phyloP scores from a whole-genome alignment of 1,284 basidiomycete species.

The Boletus semigastroideus region DNA sequence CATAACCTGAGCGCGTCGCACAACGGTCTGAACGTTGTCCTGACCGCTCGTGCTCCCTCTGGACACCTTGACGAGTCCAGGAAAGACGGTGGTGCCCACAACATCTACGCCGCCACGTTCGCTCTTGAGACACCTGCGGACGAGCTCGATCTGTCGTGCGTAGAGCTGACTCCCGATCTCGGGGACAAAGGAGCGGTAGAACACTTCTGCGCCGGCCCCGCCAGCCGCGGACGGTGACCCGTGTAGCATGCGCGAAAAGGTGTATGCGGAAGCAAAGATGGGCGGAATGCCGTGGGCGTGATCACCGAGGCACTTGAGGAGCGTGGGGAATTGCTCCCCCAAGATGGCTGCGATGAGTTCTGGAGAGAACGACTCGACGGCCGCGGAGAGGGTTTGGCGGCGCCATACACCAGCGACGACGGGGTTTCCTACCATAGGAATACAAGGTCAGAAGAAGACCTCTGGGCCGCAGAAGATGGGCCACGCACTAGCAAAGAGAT shows the following conservation, averaged over 20 bases:
- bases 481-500: constrained; percentile 71
- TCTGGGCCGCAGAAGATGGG: neutral
- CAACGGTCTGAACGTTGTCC: constrained; percentile 66
- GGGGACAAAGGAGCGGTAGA: constrained; percentile 80
- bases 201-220: constrained; percentile 51
- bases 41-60: constrained; percentile 38
- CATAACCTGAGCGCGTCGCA: constrained; percentile 78
- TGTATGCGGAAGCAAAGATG: constrained; percentile 67
- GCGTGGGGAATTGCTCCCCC: constrained; percentile 61
- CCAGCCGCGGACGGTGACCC: constrained; percentile 55
- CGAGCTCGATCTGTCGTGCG: constrained; percentile 72
- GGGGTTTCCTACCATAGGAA: constrained; percentile 61
- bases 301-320: constrained; percentile 51
- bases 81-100: constrained; percentile 75
- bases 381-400: constrained; percentile 79
- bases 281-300: constrained; percentile 43
- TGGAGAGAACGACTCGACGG: constrained; percentile 69
- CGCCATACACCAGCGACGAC: constrained; percentile 83
- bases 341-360: constrained; percentile 66
- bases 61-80: constrained; percentile 78
- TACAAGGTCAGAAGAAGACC: neutral
- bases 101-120: constrained; percentile 68
- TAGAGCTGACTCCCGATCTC: constrained; percentile 68
- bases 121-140: constrained; percentile 72
- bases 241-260: constrained; percentile 81